These are phyloP conservation scores for Malassezia slooffiae DNA, from an alignment of 1,284 basidiomycete genomes.

Conservation along the genomic window DNA sequence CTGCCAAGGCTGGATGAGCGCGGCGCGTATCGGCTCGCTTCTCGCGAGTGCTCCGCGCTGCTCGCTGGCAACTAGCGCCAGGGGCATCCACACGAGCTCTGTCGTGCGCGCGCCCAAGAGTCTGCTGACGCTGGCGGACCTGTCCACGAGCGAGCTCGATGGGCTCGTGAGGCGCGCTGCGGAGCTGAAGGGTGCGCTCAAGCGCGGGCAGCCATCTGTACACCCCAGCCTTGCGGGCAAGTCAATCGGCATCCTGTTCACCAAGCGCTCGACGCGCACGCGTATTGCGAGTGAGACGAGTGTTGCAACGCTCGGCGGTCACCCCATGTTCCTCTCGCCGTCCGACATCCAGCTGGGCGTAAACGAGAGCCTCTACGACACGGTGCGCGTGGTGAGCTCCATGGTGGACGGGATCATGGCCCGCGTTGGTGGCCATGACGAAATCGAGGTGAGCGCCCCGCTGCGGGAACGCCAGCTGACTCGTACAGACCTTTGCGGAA, in stretches of 20 bases:
- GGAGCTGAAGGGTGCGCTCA: constrained; percentile 53
- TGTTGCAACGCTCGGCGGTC: constrained; percentile 52
- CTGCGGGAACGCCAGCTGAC: not conserved
- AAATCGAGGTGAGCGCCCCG: constrained; percentile 65
- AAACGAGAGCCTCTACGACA: constrained; percentile 77
- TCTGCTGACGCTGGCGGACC: constrained; percentile 72
- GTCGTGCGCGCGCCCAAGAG: no score
- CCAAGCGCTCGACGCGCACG: constrained; percentile 85
- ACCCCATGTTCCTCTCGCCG: constrained; percentile 79
- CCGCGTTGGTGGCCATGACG: constrained; percentile 77
- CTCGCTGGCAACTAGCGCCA: no score
- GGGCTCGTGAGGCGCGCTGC: constrained; percentile 57
- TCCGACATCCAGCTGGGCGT: constrained; percentile 93
- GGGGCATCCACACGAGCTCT: no score
- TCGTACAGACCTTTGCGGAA: constrained; percentile 61
- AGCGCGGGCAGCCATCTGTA: constrained; percentile 20
- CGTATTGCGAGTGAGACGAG: constrained; percentile 73
- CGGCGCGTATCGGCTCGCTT: no score
- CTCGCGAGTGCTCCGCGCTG: no score
- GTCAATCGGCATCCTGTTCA: constrained; percentile 78
- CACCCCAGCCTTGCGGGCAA: constrained; percentile 61
- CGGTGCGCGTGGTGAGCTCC: constrained; percentile 67
- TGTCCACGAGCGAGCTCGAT: constrained; percentile 60
- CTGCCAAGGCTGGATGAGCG: no score
- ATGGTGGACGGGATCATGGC: constrained; percentile 98